A percentile compares a stretch with the other conserved stretches of the same genome.
Conservation (phyloP, 2,329 filamentous ascomycete species). For the Leptographium radiaticola region DNA sequence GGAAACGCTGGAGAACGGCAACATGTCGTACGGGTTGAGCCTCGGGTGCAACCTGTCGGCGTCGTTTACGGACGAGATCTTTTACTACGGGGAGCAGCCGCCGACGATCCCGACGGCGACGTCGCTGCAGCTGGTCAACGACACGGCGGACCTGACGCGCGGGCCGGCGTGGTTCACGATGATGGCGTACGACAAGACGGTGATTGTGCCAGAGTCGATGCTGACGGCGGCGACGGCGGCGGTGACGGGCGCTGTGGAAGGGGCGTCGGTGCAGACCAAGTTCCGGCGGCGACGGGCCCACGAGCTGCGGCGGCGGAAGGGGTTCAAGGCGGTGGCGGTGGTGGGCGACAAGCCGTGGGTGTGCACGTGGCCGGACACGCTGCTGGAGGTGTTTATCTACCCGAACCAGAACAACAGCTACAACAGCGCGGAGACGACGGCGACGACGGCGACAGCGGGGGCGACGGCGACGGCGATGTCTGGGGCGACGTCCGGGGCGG, state of each 20-base stretch:
- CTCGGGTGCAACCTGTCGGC: constrained; percentile 24
- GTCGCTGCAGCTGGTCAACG: constrained; percentile 34
- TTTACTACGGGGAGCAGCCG: constrained; percentile 41
- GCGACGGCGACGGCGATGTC: constrained; percentile 4
- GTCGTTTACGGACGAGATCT: constrained; percentile 23
- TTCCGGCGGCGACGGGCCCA: not conserved
- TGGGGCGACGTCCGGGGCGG: too few species aligned
- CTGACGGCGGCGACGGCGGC: constrained; percentile 15
- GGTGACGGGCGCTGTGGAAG: constrained; percentile 8
- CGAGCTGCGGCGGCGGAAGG: not conserved
- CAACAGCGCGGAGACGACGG: constrained; percentile 7
- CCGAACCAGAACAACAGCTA: constrained; percentile 35
- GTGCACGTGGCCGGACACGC: constrained; percentile 43
- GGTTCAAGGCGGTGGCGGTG: constrained; percentile 19
- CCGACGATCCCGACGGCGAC: constrained; percentile 27
- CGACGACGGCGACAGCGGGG: constrained; percentile 8
- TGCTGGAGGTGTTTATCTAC: constrained; percentile 45
- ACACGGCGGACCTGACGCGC: constrained; percentile 31
- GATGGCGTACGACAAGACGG: constrained; percentile 40
- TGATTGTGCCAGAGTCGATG: constrained; percentile 33
- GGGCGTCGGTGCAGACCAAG: not conserved
- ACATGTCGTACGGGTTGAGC: constrained; percentile 26
- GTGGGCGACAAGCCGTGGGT: constrained; percentile 43
- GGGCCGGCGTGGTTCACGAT: constrained; percentile 42
- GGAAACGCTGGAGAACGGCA: constrained; percentile 19